These are phyloP conservation scores for Zizania latifolia DNA, from an alignment of 176 grass and related monocot species.

Conservation along the genomic window DNA sequence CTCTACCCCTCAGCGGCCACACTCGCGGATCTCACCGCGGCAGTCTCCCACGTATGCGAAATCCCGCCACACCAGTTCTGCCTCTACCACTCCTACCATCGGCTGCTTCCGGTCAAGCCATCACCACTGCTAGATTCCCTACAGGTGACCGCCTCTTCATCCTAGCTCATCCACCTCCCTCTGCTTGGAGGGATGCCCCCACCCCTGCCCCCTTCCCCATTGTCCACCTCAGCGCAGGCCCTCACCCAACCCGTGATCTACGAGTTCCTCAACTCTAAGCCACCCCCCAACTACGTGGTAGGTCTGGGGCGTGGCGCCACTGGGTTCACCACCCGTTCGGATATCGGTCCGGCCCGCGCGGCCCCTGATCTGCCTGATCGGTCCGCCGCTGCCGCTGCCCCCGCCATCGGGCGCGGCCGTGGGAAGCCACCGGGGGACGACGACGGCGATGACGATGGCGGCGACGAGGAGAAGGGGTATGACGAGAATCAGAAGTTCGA, in stretches of 20 bases:
- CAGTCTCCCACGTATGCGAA: conserved; percentile 5
- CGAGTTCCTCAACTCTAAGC: conserved; percentile 87
- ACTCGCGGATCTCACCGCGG: conserved; percentile 29
- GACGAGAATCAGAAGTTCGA: conserved; percentile 97
- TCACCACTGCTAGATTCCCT: conserved; percentile 14
- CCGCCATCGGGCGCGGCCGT: conserved; percentile 58
- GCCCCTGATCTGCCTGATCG: conserved; percentile 83
- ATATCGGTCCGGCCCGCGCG: conserved; percentile 86
- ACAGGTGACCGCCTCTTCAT: conserved; percentile 21
- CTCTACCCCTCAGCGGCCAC: conserved; percentile 26
- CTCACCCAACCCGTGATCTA: conserved; percentile 47
- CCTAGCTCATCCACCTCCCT: conserved; percentile 19
- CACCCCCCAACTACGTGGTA: conserved; percentile 76
- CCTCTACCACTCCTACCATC: conserved; percentile 41
- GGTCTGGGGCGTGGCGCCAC: conserved; percentile 91
- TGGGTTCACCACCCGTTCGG: conserved; percentile 89
- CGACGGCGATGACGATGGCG: conserved; percentile 59
- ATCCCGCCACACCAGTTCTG: conserved; percentile 27
- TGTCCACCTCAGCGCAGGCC: conserved; percentile 27
- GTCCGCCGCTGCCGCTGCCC: conserved; percentile 40
- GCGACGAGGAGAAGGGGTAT: conserved; percentile 86
- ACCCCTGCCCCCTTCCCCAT: too few species aligned
- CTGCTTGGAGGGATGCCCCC: conserved; percentile 54
- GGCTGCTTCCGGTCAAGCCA: conserved; percentile 19
- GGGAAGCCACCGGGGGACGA: conserved; percentile 70